phyloP scores from a whole-genome alignment of 345 rosid species.

The Eucalyptus erythrocorys region DNA sequence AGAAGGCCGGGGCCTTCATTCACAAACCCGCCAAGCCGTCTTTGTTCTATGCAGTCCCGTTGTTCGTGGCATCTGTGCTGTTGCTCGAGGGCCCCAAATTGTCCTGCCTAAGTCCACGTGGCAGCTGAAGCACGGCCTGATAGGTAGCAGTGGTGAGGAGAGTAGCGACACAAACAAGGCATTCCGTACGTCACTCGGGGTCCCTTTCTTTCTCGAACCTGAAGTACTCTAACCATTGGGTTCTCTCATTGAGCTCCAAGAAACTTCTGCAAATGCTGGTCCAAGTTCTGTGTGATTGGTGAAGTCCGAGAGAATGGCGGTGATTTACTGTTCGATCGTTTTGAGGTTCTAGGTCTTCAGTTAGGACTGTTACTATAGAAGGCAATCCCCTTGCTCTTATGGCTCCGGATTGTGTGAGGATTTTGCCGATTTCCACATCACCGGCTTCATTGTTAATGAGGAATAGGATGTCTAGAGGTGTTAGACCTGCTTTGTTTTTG shows the following conservation, averaged over 20 bases:
- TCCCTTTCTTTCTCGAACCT: conserved; percentile 2
- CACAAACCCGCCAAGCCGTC: neutral
- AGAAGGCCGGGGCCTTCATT: neutral
- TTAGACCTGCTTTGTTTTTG: too few relatives aligned
- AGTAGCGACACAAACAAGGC: conserved; percentile 9
- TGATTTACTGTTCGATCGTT: neutral
- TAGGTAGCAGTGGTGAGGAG: conserved; percentile 21
- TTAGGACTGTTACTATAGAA: too few relatives aligned
- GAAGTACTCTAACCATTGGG: conserved; percentile 12
- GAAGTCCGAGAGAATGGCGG: too few relatives aligned
- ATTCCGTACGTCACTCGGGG: conserved; percentile 6
- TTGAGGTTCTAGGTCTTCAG: too few relatives aligned
- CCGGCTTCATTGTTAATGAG: too few relatives aligned
- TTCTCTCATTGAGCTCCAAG: neutral
- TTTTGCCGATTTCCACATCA: too few relatives aligned
- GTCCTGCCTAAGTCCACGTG: conserved; percentile 25
- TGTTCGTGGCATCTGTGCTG: neutral
- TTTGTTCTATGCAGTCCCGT: neutral
- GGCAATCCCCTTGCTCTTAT: too few relatives aligned
- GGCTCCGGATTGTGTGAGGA: too few relatives aligned
- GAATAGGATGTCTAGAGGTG: too few relatives aligned
- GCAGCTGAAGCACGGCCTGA: conserved; percentile 19
- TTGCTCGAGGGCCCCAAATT: neutral
- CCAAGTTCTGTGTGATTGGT: too few relatives aligned
- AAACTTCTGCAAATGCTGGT: neutral